phyloP scores from a whole-genome alignment of 768 basidiomycete species.

The Boletales sp. region DNA sequence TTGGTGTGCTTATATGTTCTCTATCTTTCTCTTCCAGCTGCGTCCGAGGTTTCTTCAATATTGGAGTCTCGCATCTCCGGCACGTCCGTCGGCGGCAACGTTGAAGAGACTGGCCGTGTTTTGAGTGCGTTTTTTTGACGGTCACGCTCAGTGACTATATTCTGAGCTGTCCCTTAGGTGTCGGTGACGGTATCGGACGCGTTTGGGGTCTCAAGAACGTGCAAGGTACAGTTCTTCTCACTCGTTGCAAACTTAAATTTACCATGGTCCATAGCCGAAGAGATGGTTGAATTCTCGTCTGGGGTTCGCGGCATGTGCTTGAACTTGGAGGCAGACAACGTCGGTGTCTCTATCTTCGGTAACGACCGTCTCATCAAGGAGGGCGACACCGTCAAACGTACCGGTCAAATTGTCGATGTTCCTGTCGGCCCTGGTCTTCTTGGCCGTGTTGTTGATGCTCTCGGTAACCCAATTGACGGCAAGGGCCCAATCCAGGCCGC shows the following conservation, averaged over 20 bases:
- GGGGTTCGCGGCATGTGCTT: constrained; percentile 99
- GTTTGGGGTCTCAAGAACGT: constrained; percentile 99
- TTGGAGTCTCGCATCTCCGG: constrained; percentile 98
- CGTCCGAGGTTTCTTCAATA: constrained; percentile 99
- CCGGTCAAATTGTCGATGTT: constrained; percentile 99
- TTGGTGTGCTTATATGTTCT: constrained; percentile 8
- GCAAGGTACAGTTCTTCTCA: constrained; percentile 60
- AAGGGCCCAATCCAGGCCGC: constrained; percentile 94
- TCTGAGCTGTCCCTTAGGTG: constrained; percentile 50
- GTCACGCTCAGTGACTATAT: not conserved
- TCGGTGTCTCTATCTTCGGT: constrained; percentile 99
- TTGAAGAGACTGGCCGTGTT: constrained; percentile 99
- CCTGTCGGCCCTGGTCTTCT: constrained; percentile 97
- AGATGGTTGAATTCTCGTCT: constrained; percentile 99
- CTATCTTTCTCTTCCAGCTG: constrained; percentile 54
- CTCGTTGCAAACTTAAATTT: not conserved
- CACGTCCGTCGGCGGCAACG: constrained; percentile 84
- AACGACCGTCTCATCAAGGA: constrained; percentile 98
- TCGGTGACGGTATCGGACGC: constrained; percentile 99
- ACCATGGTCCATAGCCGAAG: constrained; percentile 65
- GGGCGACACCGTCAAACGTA: constrained; percentile 99
- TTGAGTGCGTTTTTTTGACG: constrained; percentile 63
- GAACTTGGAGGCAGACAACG: constrained; percentile 99
- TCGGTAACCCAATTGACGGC: constrained; percentile 99
- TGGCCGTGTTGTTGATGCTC: constrained; percentile 98